phyloP scores from a whole-genome alignment of 352 stramenopile genomes.

The Hyaloperonospora brassicae region DNA sequence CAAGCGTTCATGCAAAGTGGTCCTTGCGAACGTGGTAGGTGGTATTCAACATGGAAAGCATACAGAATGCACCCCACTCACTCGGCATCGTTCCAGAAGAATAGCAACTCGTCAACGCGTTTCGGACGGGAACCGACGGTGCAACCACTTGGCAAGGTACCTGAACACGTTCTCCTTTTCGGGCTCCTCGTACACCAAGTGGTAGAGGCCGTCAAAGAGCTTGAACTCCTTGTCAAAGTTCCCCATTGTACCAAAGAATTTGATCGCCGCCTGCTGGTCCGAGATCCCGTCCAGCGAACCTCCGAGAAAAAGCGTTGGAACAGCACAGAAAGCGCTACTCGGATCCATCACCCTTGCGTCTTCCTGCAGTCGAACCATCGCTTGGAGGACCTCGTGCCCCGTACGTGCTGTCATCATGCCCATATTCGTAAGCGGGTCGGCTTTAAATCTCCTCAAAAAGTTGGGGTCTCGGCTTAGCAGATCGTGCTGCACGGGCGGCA shows the following conservation, averaged over 20 bases:
- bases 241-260: slow-evolving; percentile 38
- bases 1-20: no score
- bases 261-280: slow-evolving; percentile 31
- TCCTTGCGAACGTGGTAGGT: no score
- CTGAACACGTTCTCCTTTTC: slow-evolving; percentile 43
- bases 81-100: no score
- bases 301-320: slow-evolving; percentile 31
- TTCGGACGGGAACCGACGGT: slow-evolving; percentile 14
- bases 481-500: slow-evolving; percentile 29
- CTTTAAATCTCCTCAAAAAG: slow-evolving; percentile 29
- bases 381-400: slow-evolving; percentile 28
- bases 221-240: slow-evolving; percentile 58
- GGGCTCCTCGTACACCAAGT: slow-evolving; percentile 52
- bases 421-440: slow-evolving; percentile 30
- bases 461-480: slow-evolving; percentile 31
- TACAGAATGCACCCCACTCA: no score
- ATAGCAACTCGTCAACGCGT: no score
- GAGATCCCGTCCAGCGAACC: slow-evolving; percentile 41
- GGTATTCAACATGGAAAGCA: no score
- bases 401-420: slow-evolving; percentile 33
- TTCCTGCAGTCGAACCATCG: slow-evolving; percentile 30
- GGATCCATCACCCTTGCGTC: slow-evolving; percentile 19
- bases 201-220: slow-evolving; percentile 44
- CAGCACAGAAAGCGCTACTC: slow-evolving; percentile 18
- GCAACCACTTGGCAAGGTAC: slow-evolving; percentile 36